Conservation (phyloP, 2,329 filamentous ascomycete species). For the Colletotrichum echinochloae region DNA sequence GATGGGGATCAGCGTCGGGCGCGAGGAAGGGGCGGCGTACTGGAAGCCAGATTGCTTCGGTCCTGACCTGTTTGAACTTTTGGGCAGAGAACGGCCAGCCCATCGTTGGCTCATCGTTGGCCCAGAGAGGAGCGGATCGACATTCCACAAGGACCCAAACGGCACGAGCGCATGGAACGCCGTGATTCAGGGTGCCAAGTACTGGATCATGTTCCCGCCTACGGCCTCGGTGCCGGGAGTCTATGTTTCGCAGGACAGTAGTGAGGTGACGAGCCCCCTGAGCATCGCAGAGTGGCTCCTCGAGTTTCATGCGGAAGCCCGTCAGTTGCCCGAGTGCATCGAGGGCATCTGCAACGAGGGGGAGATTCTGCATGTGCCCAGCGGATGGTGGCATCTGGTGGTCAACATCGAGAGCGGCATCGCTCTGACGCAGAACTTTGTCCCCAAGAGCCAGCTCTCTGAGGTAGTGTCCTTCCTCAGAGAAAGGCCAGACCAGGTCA, state of each 20-base stretch:
- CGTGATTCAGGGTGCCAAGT: constrained; percentile 88
- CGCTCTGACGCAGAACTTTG: constrained; percentile 95
- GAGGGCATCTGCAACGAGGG: constrained; percentile 88
- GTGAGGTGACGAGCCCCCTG: constrained; percentile 92
- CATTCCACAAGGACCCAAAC: constrained; percentile 89
- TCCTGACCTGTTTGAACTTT: constrained; percentile 83
- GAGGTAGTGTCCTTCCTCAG: constrained; percentile 84
- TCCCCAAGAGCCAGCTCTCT: constrained; percentile 78
- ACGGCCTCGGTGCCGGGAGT: constrained; percentile 85
- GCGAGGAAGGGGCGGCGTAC: constrained; percentile 68
- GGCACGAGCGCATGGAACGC: constrained; percentile 92
- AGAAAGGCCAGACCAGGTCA: constrained; percentile 87
- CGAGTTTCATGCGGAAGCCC: constrained; percentile 86
- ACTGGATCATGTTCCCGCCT: constrained; percentile 98
- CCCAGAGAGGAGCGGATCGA: constrained; percentile 87
- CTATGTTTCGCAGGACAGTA: constrained; percentile 88
- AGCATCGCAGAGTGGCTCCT: constrained; percentile 98
- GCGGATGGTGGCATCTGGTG: constrained; percentile 97
- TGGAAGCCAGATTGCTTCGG: constrained; percentile 88
- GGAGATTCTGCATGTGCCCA: constrained; percentile 92
- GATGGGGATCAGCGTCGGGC: constrained; percentile 77
- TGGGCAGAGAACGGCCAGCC: constrained; percentile 84
- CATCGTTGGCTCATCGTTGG: constrained; percentile 94
- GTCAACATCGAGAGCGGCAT: constrained; percentile 88
- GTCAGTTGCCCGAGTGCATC: constrained; percentile 78